These are phyloP conservation scores for Phytophthora foliorum DNA, from an alignment of 352 stramenopile species.

Conservation along the genomic window DNA sequence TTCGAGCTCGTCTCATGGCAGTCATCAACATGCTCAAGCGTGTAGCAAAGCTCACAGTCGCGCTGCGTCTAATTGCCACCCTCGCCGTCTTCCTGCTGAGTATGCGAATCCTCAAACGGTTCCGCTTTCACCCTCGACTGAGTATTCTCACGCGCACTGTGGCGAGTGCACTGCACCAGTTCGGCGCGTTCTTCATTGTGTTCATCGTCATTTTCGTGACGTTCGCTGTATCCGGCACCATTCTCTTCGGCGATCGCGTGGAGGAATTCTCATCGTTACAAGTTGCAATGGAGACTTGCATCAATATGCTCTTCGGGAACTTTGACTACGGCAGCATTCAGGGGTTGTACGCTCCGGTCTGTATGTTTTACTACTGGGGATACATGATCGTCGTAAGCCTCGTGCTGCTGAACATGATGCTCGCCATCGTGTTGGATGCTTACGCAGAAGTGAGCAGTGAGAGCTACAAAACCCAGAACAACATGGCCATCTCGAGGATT, in stretches of 20 bases:
- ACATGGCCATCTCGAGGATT: slow-evolving; percentile 37
- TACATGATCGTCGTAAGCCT: slow-evolving; percentile 71
- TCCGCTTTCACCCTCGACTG: slow-evolving; percentile 34
- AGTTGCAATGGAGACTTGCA: slow-evolving; percentile 57
- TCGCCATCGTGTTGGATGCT: slow-evolving; percentile 65
- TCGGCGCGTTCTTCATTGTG: slow-evolving; percentile 63
- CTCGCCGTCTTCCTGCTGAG: slow-evolving; percentile 29
- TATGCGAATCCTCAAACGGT: slow-evolving; percentile 35
- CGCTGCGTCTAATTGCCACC: slow-evolving; percentile 28
- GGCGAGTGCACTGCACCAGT: slow-evolving; percentile 54
- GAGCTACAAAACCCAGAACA: slow-evolving; percentile 37
- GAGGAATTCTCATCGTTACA: slow-evolving; percentile 55
- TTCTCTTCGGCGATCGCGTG: slow-evolving; percentile 71
- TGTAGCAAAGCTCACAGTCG: slow-evolving; percentile 24
- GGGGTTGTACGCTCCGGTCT: slow-evolving; percentile 47
- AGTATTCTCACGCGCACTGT: slow-evolving; percentile 34
- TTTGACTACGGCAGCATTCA: slow-evolving; percentile 67
- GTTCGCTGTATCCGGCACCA: slow-evolving; percentile 54
- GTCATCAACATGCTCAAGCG: slow-evolving; percentile 27
- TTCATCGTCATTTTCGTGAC: slow-evolving; percentile 70
- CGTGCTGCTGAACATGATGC: slow-evolving; percentile 75
- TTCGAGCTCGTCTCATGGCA: slow-evolving; percentile 30
- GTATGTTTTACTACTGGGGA: slow-evolving; percentile 72
- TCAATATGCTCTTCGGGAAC: slow-evolving; percentile 77
- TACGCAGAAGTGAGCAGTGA: slow-evolving; percentile 45